Percentiles rank a stretch among this genome's conserved stretches.
These are phyloP conservation scores for Colletotrichum somersetense DNA, from an alignment of 2,329 filamentous ascomycete genomes.

Conservation along the genomic window DNA sequence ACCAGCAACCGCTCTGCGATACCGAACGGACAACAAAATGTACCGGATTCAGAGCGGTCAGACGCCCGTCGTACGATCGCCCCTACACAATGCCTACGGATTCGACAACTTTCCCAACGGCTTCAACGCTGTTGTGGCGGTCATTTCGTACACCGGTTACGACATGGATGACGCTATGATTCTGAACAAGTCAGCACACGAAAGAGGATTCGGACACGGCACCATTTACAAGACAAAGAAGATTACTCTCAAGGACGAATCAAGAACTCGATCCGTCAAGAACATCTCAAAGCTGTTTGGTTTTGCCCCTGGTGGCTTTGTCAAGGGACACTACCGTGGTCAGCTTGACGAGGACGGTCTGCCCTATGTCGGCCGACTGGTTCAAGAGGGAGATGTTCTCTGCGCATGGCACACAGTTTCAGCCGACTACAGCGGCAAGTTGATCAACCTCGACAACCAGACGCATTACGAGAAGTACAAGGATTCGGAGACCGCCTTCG, in stretches of 20 bases:
- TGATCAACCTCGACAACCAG: constrained; percentile 86
- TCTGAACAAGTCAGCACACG: constrained; percentile 95
- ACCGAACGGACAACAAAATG: constrained; percentile 96
- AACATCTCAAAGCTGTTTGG: constrained; percentile 88
- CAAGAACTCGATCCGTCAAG: constrained; percentile 73
- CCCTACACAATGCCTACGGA: constrained; percentile 94
- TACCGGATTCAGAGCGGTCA: constrained; percentile 96
- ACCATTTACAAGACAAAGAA: constrained; percentile 99
- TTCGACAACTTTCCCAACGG: constrained; percentile 99
- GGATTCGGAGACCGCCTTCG: constrained; percentile 86
- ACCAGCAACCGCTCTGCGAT: constrained; percentile 83
- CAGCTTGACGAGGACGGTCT: constrained; percentile 90
- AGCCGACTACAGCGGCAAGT: constrained; percentile 80
- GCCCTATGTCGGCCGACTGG: constrained; percentile 81
- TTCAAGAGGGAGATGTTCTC: constrained; percentile 85
- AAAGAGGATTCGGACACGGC: constrained; percentile 94
- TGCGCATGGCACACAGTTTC: constrained; percentile 92
- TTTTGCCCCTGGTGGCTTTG: constrained; percentile 82
- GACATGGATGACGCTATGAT: constrained; percentile 99
- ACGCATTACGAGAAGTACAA: constrained; percentile 96
- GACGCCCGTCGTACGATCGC: constrained; percentile 91
- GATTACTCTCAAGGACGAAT: constrained; percentile 85
- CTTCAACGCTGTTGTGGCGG: constrained; percentile 93
- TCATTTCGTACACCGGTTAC: constrained; percentile 98
- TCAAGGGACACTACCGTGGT: constrained; percentile 77